phyloP scores from a whole-genome alignment of 1,284 basidiomycete genomes.

The Sutorius eximius region DNA sequence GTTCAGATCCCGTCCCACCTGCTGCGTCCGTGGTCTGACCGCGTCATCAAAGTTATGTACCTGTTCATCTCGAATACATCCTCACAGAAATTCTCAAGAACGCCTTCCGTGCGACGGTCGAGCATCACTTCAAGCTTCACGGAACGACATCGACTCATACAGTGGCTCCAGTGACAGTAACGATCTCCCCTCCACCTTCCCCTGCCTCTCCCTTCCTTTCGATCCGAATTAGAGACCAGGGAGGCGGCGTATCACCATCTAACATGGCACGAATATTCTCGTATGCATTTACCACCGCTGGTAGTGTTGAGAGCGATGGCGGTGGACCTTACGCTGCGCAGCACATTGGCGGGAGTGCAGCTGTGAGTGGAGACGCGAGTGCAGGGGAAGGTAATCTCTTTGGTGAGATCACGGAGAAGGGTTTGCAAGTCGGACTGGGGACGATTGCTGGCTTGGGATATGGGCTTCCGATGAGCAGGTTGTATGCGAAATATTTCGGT shows the following conservation, averaged over 20 bases:
- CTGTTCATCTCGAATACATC: constrained; percentile 88
- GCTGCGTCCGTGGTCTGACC: constrained; percentile 9
- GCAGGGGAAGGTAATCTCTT: constrained; percentile 62
- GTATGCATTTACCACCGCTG: constrained; percentile 84
- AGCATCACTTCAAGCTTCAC: constrained; percentile 56
- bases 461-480: constrained; percentile 80
- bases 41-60: constrained; percentile 63
- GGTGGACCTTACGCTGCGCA: constrained; percentile 75
- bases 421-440: constrained; percentile 67
- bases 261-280: constrained; percentile 83
- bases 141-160: constrained; percentile 35
- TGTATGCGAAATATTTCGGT: constrained; percentile 82
- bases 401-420: constrained; percentile 72
- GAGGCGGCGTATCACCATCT: constrained; percentile 76
- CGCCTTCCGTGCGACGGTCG: constrained; percentile 87
- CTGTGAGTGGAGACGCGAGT: constrained; percentile 49
- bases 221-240: constrained; percentile 81
- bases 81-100: constrained; percentile 88
- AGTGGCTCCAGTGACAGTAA: constrained; percentile 70
- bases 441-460: constrained; percentile 76
- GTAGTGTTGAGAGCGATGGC: constrained; percentile 43
- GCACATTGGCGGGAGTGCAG: constrained; percentile 67
- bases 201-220: constrained; percentile 57
- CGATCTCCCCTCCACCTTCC: constrained; percentile 61
- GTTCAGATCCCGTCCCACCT: constrained; percentile 30